Evolutionary conservation across 1,284 basidiomycete genomes (phyloP), one percentile per base, ranked within the genome.

Genomic region (Tilletia caries): DNA sequence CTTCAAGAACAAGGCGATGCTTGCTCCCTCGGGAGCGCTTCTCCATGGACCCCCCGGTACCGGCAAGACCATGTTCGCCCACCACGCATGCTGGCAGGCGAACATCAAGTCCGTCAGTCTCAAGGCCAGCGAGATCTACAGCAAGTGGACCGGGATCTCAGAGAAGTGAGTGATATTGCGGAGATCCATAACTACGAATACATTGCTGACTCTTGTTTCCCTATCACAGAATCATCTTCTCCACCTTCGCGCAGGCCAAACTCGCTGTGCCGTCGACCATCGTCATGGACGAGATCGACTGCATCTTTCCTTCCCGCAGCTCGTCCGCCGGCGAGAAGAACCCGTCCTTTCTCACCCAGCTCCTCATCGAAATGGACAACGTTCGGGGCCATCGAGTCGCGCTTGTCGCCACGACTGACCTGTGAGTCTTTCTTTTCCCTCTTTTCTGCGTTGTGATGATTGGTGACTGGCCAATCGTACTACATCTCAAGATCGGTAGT

Each of bases 221-320:
- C 52, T 25, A 13, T 13, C 23, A 27, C 52, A 54, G 52, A 23
- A 54, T 54, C 52, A 54, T 54, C 23, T 23, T 23, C 12, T 10
- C 23, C 29, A 29, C 25, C 52, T 54, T 54, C 29, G 52, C 23
- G 4, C 12, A 54, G 25, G 52, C 52, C 10, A 23, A 29, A 27
- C 29, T 27, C 23, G 52, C 25, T 27, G 52, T 23, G 18, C 52
- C 52, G 23, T 23, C 52, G 23, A 29, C 25, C n/a, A 27, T 54
- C 23, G 23, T 54, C 52, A 54, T 54, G 12, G 52, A 54, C 23
- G 52, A 54, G 52, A 23, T 54, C 10, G 52, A 54, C 52, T 54
- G 52, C 52, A 29, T 54, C 52, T 54, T 54, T 29, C 52, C 52
- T 54, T 23, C 52, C 52, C 52, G 52, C n/a, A 27, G 23, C 52